Evolutionary conservation across 2,329 filamentous ascomycete species (phyloP).

Genomic region (Verticillium nonalfalfae): DNA sequence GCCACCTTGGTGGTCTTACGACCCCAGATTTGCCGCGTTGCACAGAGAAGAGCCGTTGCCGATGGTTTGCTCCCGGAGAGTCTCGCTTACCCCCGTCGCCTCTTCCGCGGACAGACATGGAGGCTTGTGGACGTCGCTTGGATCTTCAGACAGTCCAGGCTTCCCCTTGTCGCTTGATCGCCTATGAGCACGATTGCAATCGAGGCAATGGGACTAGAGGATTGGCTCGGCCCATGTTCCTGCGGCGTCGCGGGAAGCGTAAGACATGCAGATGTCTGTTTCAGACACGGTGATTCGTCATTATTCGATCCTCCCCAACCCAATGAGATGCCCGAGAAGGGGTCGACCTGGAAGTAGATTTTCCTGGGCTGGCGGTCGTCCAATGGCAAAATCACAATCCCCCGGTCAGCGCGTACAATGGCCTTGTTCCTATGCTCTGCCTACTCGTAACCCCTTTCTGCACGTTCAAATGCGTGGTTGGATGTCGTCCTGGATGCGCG

Average conservation of each 20-base stretch:
- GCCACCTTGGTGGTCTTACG: neutral
- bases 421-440: neutral
- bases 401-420: conserved; percentile 5
- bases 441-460: neutral
- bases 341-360: conserved; percentile 8
- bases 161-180: conserved; percentile 1
- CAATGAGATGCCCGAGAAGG: conserved; percentile 13
- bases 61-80: neutral
- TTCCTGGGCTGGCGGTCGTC: neutral
- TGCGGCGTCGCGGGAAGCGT: conserved; percentile 18
- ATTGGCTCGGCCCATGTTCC: conserved; percentile 8
- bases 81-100: neutral
- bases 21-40: neutral
- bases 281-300: conserved; percentile 8
- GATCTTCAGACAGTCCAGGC: neutral
- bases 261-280: conserved; percentile 21
- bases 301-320: conserved; percentile 5
- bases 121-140: neutral
- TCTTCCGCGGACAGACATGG: neutral
- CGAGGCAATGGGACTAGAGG: conserved; percentile 2
- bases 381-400: neutral
- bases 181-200: conserved; percentile 2
- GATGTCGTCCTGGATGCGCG: neutral
- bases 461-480: neutral
- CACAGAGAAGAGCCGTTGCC: neutral